Base-by-base conservation (phyloP, 1,284 basidiomycete species). In the Ganoderma meredithae region DNA sequence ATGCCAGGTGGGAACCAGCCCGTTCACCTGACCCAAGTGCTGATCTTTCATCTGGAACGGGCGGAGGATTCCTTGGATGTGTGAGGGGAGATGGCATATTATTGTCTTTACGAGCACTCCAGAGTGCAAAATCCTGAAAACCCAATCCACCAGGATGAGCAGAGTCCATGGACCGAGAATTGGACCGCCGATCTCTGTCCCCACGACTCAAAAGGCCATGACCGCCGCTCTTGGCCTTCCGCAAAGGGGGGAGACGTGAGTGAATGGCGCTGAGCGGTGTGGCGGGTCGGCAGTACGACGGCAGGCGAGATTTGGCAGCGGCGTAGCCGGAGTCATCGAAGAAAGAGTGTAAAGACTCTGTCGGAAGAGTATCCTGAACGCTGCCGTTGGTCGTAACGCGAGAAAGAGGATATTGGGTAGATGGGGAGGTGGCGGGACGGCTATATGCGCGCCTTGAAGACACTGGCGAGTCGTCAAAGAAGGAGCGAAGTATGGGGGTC, bases 231-330 rank as follows among this genome's bases (percentile, higher is more conserved):
- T 73, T 73, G 9, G 75, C 69, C 69, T 76, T 76, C 52, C 72
- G 74, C 44, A 79, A 61, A 5, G 76, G 72, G 27, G 77, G 76
- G 4, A 77, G 72, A 40, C 74, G 76, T 4, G 76, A 69, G 44
- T 77, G 76, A 41, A 76, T 65, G 22, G 62, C 70, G 75, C 56
- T 68, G 47, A 15, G 67, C 19, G 75, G 75, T 3, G 71, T 73
- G 33, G 60, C 43, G 8, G 75, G 73, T 33, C 75, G 75, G 56
- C 69, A 69, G 62, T 73, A 76, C 31, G 72, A 44, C 6, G 75
- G 72, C 25, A 60, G 59, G 36, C 52, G 61, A 25, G 72, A 69
- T 31, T 64, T 69, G 62, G 72, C 52, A 33, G 65, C 55, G 15
- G 64, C 59, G 61, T 73, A 76, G 19, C 66, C 71, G 19, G 63